Evolutionary conservation across 768 basidiomycete genomes (phyloP), one percentile per base, ranked within the genome.

Genomic region (Pleurotus ostreatus): DNA sequence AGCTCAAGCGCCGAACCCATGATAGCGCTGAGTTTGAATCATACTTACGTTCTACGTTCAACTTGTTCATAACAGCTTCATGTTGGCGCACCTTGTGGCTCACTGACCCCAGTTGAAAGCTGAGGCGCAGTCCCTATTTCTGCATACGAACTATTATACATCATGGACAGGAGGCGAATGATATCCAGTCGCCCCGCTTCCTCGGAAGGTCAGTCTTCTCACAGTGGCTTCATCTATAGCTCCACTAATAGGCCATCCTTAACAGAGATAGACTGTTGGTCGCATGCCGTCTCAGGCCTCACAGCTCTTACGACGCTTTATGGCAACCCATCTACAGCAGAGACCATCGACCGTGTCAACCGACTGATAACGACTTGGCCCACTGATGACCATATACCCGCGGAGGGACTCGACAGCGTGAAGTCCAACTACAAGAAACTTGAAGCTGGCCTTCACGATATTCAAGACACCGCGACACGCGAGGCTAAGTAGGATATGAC

Each of bases 241-340:
- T 34, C 30, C 30, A 11, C 30, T 34, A 34, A 34, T 34, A 34
- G 11, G 9, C 8, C 30, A 34, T 34, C 11, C 30, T 59, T 60
- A 55, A 53, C 70, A 93, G 90, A 92, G 74, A 72, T 89, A 60
- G 83, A 88, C 55, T 86, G 77, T 63, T 93, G 90, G 90, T 77
- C 82, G 48, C 86, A 84, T 68, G 85, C 86, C 34, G 76, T 81
- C 26, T 72, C 76, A 54, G 81, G 86, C 34, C 69, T 92, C 56
- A 78, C 72, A 60, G 69, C 73, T 16, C 73, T 90, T 38, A 79
- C 84, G 12, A 72, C 70, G 56, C 74, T 83, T 59, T 85, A 81
- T 66, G 68, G 78, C 9, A 81, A 74, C 63, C 68, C 77, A 37
- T 65, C 70, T 6, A 78, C 78, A 34, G 62, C 69, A 55, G 87